Percentiles rank a stretch among this genome's conserved stretches.
phyloP scores from a whole-genome alignment of 805 yeast species.

The Spathaspora sp. region DNA sequence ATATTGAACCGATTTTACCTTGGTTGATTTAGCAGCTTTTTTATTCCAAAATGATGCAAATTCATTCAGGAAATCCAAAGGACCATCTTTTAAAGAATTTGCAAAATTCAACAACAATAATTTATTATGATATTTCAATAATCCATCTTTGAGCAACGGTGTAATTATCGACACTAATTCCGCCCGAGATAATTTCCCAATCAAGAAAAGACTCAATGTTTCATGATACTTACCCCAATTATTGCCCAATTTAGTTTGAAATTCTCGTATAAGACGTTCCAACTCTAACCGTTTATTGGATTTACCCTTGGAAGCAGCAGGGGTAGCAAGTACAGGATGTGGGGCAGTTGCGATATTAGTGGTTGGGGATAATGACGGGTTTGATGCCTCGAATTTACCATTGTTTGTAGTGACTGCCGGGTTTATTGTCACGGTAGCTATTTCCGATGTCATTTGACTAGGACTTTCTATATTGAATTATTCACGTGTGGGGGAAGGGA shows the following conservation, averaged over 20 bases:
- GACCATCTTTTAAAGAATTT: conserved; percentile 75
- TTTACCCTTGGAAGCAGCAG: conserved; percentile 2
- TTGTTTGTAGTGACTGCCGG: conserved; percentile 1
- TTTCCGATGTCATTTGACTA: not conserved
- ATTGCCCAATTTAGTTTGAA: conserved; percentile 69
- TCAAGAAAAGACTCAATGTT: conserved; percentile 67
- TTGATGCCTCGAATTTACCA: not conserved
- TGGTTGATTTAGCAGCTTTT: conserved; percentile 43
- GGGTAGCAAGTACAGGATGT: not conserved
- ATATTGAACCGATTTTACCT: conserved; percentile 64
- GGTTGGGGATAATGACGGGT: not conserved
- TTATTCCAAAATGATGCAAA: conserved; percentile 46
- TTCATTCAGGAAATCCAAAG: conserved; percentile 49
- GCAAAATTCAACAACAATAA: conserved; percentile 77
- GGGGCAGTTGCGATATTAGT: not conserved
- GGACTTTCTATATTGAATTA: not conserved
- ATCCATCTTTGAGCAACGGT: conserved; percentile 45
- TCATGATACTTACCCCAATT: conserved; percentile 88
- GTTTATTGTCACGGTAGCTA: conserved; percentile 1
- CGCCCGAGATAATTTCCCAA: conserved; percentile 72
- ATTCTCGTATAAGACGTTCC: conserved; percentile 58
- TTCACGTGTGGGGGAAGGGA: not conserved
- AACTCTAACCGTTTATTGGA: conserved; percentile 28
- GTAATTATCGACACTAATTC: conserved; percentile 64
- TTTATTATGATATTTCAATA: conserved; percentile 74